Base-by-base conservation (phyloP, 169 alveolate genomes). In the Cryptosporidium sp. region DNA sequence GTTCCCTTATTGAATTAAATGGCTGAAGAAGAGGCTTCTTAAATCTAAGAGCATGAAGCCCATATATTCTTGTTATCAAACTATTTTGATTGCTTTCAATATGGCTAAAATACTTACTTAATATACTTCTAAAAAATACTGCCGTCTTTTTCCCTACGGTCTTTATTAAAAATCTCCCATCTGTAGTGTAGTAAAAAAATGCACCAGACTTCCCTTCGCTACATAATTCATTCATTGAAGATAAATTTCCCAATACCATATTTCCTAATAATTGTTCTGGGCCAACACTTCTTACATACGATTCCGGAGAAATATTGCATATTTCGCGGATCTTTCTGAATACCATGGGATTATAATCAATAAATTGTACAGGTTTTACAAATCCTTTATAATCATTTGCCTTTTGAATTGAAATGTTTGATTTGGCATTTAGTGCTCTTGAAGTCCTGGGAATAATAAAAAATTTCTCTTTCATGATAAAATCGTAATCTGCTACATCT, bases 201-300 rank as follows among this genome's bases (percentile, higher is more conserved):
- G 99, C 95, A 14, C 99, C 99, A 85, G 98, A 95, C 85, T 96
- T 96, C 14, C 99, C 99, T 84, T 97, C 98, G 9, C 98, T 94
- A 59, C 96, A 95, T 65, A 96, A 91, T 91, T 97, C 99, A 50
- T 98, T 95, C 65, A 98, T 94, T 5, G 98, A 95, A 61, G 97
- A 93, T 59, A 97, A 95, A 86, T 97, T 97, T n/a, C 99, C 99
- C 86, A 97, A 93, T n/a, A 96, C 95, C 96, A 97, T 95, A 84
- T 96, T 96, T 43, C 98, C 98, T 62, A 95, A 93, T 58, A 98
- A 93, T 91, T 97, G 99, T 91, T 98, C 99, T 6, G 99, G 99
- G 0, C 99, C 99, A 31, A 97, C 97, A 23, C 99, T 96, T 91
- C 97, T 94, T 59, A 97, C 85, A 87, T 98, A 98, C 71, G 93